A percentile compares a stretch with the other conserved stretches of the same genome.
Conservation (phyloP, 345 rosid genomes). For the Turnera subulata region DNA sequence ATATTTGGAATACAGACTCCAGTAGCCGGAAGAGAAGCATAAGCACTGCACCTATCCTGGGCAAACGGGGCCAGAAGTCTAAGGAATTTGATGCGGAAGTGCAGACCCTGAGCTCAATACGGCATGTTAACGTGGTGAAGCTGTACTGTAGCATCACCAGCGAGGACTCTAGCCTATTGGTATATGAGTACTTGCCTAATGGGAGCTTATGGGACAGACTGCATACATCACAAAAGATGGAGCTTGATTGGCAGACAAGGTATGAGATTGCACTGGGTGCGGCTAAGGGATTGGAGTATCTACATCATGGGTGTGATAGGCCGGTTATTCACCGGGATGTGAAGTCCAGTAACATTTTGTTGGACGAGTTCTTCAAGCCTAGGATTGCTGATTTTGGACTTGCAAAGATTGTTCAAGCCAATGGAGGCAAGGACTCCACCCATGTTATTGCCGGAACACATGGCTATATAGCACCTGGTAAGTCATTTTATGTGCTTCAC, state of each 20-base stretch:
- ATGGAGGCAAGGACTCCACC: constrained; percentile 51
- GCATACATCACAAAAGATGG: constrained; percentile 52
- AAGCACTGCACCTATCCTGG: constrained; percentile 63
- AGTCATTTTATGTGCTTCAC: no score
- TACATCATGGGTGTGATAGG: constrained; percentile 72
- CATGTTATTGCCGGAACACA: constrained; percentile 79
- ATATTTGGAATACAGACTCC: constrained; percentile 50
- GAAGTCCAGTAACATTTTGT: constrained; percentile 77
- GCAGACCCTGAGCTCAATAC: constrained; percentile 76
- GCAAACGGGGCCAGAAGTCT: constrained; percentile 34
- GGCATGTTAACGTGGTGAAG: constrained; percentile 92
- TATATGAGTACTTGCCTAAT: constrained; percentile 86
- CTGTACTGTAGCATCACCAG: constrained; percentile 87
- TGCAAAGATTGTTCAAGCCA: constrained; percentile 70
- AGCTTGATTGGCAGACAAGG: constrained; percentile 82
- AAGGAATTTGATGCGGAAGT: constrained; percentile 84
- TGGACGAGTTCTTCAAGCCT: constrained; percentile 71
- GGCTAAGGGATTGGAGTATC: constrained; percentile 81
- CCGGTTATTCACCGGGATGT: constrained; percentile 85
- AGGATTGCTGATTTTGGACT: constrained; percentile 95
- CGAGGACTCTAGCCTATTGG: constrained; percentile 84
- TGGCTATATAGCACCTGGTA: constrained; percentile 98
- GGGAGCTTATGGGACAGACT: constrained; percentile 92
- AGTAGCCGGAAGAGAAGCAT: constrained; percentile 28
- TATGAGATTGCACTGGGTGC: constrained; percentile 81